Conservation (phyloP, 192 early-diverging fungal species). For the Funneliformis geosporum region DNA sequence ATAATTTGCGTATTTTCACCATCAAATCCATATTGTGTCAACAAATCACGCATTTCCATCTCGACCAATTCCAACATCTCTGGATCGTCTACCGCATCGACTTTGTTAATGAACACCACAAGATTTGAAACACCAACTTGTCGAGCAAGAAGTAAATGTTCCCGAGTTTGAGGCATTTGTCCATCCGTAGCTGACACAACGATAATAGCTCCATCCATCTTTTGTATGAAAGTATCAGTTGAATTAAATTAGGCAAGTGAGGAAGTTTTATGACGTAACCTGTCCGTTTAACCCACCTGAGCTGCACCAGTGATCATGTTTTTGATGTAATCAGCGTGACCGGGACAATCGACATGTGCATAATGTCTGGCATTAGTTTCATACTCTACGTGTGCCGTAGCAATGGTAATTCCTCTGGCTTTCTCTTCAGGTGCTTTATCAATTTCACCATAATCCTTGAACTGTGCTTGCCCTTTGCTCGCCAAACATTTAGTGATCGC, state of each 20-base stretch:
- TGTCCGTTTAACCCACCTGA: conserved; percentile 53
- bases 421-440: conserved; percentile 99
- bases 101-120: conserved; percentile 99
- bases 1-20: conserved; percentile 91
- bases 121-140: conserved; percentile 93
- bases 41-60: conserved; percentile 98
- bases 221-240: not conserved
- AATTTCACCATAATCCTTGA: conserved; percentile 94
- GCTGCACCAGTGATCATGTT: conserved; percentile 99
- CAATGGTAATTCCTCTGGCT: conserved; percentile 98
- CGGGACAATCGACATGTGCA: conserved; percentile 96
- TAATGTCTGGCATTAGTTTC: conserved; percentile 91
- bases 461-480: conserved; percentile 77
- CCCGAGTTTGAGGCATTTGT: conserved; percentile 98
- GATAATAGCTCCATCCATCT: conserved; percentile 98
- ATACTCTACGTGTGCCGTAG: conserved; percentile 95
- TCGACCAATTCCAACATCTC: conserved; percentile 99
- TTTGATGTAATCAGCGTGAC: conserved; percentile 99
- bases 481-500: conserved; percentile 97
- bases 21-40: conserved; percentile 88
- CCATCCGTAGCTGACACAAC: conserved; percentile 98
- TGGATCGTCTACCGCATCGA: conserved; percentile 92
- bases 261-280: conserved; percentile 14
- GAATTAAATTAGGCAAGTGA: not conserved
- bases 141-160: conserved; percentile 94